Conservation (phyloP, 176 grass and related monocot genomes). For the Juncus effusus region DNA sequence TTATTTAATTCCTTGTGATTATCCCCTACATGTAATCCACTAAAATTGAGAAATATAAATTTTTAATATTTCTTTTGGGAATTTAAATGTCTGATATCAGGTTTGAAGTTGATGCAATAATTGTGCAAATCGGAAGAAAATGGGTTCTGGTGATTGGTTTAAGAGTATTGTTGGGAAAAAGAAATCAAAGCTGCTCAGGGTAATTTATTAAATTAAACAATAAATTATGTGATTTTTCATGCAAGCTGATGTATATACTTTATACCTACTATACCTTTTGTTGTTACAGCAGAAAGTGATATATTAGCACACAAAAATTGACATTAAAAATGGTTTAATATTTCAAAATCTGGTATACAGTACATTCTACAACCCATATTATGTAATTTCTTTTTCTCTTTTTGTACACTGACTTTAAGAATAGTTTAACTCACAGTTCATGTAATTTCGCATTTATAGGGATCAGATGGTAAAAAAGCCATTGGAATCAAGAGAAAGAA, state of each 20-base stretch:
- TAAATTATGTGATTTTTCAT: conserved; percentile 4
- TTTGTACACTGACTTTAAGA: neutral
- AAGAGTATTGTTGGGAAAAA: conserved; percentile 86
- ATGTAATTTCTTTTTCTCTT: neutral
- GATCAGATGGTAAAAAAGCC: conserved; percentile 30
- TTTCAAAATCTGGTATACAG: neutral
- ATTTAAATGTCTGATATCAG: conserved; percentile 2
- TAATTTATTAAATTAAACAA: conserved; percentile 8
- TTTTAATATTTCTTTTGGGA: too few species aligned
- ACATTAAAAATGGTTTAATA: neutral
- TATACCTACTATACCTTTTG: conserved; percentile 30
- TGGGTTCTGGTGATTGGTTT: conserved; percentile 89
- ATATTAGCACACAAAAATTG: neutral
- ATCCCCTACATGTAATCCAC: too few species aligned
- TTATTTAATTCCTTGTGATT: conserved; percentile 24
- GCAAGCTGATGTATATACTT: too few species aligned
- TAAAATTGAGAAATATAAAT: too few species aligned
- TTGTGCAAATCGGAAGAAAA: conserved; percentile 31
- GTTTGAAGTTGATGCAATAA: conserved; percentile 24
- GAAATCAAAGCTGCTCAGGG: conserved; percentile 70
- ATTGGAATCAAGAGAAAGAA: conserved; percentile 42
- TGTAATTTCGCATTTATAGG: conserved; percentile 27
- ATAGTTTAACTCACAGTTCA: conserved; percentile 7
- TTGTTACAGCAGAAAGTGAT: neutral
- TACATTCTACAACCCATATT: neutral